These are phyloP conservation scores for Lichtheimia ornata DNA, from an alignment of 371 early-diverging fungal genomes.

Conservation along the genomic window DNA sequence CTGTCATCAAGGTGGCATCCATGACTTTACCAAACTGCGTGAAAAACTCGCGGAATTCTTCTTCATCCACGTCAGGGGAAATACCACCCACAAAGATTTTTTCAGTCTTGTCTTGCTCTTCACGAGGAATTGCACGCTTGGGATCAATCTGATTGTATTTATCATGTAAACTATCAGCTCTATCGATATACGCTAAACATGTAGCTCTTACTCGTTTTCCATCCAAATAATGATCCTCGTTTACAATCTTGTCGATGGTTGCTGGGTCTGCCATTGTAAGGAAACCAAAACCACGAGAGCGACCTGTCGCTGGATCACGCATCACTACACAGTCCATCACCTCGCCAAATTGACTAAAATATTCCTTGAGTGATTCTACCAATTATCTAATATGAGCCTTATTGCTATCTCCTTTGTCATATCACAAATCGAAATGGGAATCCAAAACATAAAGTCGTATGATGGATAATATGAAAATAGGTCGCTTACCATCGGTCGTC, in stretches of 20 bases:
- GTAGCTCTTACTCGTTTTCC: slow-evolving; percentile 73
- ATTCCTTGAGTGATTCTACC: slow-evolving; percentile 68
- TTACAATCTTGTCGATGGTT: slow-evolving; percentile 73
- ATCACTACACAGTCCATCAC: slow-evolving; percentile 80
- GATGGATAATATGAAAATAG: not conserved
- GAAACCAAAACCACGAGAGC: slow-evolving; percentile 92
- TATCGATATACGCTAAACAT: not conserved
- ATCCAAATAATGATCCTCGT: slow-evolving; percentile 77
- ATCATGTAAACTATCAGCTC: not conserved
- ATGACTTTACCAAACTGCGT: slow-evolving; percentile 74
- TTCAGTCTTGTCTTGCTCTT: slow-evolving; percentile 77
- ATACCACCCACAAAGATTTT: slow-evolving; percentile 94
- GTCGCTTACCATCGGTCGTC: slow-evolving; percentile 80
- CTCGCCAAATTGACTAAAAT: slow-evolving; percentile 77
- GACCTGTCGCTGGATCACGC: slow-evolving; percentile 78
- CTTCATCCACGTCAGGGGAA: slow-evolving; percentile 77
- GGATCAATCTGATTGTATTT: slow-evolving; percentile 71
- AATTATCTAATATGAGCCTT: not conserved
- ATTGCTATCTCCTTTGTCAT: not conserved
- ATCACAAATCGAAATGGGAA: not conserved
- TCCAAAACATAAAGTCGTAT: not conserved
- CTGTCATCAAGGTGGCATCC: slow-evolving; percentile 79
- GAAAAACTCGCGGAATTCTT: slow-evolving; percentile 79
- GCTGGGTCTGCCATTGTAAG: slow-evolving; percentile 74
- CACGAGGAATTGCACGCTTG: slow-evolving; percentile 84